These are phyloP conservation scores for Dovyalis caffra DNA, from an alignment of 345 rosid species.

Conservation along the genomic window DNA sequence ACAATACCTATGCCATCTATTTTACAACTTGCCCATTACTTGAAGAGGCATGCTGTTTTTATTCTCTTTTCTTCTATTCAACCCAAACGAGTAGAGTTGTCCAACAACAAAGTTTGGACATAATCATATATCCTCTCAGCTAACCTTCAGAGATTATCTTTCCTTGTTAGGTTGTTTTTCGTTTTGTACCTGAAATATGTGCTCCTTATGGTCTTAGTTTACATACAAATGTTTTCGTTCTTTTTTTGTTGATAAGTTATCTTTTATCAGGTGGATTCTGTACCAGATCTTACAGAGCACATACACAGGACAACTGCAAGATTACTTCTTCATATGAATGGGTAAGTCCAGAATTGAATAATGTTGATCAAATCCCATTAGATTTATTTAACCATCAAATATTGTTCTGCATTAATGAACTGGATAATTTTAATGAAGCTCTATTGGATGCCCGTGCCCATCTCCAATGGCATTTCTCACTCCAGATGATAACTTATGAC, in stretches of 20 bases:
- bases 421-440: neutral
- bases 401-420: neutral
- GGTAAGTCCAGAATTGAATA: conserved; percentile 50
- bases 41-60: neutral
- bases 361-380: neutral
- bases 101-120: neutral
- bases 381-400: neutral
- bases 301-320: conserved; percentile 91
- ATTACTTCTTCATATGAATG: conserved; percentile 79
- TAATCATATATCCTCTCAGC: neutral
- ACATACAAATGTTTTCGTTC: neutral
- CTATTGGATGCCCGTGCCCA: neutral
- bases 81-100: neutral
- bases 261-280: conserved; percentile 76
- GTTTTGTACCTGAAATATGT: too few relatives aligned
- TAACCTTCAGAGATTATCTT: neutral
- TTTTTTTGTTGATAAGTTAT: conserved; percentile 1
- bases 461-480: neutral
- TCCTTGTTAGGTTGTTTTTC: too few relatives aligned
- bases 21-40: neutral
- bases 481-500: neutral
- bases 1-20: too few relatives aligned
- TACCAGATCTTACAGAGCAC: conserved; percentile 71
- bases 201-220: neutral
- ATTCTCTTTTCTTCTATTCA: neutral